Evolutionary conservation across 2,329 filamentous ascomycete genomes (phyloP).

Genomic region (Fusarium pseudocircinatum): DNA sequence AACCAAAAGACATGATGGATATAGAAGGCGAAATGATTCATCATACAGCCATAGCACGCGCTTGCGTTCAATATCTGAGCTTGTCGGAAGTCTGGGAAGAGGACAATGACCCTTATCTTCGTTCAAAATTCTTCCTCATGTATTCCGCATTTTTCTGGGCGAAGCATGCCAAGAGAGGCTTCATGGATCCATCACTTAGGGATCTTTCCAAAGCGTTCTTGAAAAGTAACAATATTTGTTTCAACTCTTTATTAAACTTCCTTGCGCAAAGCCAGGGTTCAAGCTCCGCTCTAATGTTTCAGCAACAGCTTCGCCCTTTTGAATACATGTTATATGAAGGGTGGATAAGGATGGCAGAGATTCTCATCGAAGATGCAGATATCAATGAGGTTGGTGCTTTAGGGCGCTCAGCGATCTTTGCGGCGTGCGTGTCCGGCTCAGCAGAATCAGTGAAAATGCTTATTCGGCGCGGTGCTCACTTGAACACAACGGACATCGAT

Average conservation of each 20-base stretch:
- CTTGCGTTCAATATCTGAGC: not conserved
- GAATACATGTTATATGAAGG: accelerated
- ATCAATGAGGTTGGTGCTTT: not conserved
- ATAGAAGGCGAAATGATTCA: accelerated
- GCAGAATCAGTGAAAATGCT: accelerated
- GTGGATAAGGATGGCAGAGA: accelerated
- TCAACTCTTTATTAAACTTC: accelerated
- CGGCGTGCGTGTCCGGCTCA: accelerated
- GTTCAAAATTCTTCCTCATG: accelerated
- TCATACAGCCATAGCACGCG: not conserved
- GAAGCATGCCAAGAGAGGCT: accelerated
- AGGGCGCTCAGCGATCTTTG: accelerated
- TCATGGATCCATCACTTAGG: accelerated
- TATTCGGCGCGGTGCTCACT: not conserved
- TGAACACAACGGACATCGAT: accelerated
- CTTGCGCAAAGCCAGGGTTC: too few relatives aligned
- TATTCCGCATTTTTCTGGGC: accelerated
- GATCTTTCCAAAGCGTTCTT: accelerated
- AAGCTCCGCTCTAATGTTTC: too few relatives aligned
- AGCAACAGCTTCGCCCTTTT: not conserved
- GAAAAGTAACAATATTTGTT: accelerated
- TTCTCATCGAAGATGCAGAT: accelerated
- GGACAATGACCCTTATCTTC: accelerated
- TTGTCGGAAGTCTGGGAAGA: not conserved
- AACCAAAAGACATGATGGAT: accelerated